These are phyloP conservation scores for Sungouiozyma intestinalis DNA, from an alignment of 805 yeast species.

Conservation along the genomic window DNA sequence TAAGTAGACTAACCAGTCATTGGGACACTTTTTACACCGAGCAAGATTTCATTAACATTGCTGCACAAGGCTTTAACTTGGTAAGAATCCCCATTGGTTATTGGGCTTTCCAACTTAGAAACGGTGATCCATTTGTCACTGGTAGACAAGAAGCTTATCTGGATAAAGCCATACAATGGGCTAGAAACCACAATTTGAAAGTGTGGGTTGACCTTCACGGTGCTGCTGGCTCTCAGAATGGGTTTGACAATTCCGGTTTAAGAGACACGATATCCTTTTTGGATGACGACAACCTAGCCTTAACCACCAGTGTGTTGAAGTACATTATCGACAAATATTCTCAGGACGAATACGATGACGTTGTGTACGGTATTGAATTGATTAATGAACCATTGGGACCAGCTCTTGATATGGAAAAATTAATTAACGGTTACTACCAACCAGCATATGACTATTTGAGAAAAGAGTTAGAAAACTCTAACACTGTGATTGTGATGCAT, in stretches of 20 bases:
- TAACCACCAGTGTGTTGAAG: slow-evolving; percentile 47
- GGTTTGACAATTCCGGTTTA: slow-evolving; percentile 87
- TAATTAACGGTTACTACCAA: slow-evolving; percentile 44
- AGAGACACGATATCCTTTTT: slow-evolving; percentile 53
- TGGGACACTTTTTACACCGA: slow-evolving; percentile 76
- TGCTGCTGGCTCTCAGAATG: slow-evolving; percentile 94
- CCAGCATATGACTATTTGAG: slow-evolving; percentile 61
- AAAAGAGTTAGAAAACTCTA: slow-evolving; percentile 32
- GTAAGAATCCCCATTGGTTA: slow-evolving; percentile 91
- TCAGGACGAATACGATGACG: slow-evolving; percentile 47
- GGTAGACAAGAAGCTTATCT: slow-evolving; percentile 62
- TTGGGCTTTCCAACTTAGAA: slow-evolving; percentile 69
- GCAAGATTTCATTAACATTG: slow-evolving; percentile 53
- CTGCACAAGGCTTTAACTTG: slow-evolving; percentile 57
- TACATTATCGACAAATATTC: slow-evolving; percentile 57
- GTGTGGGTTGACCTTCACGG: slow-evolving; percentile 94
- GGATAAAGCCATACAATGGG: slow-evolving; percentile 73
- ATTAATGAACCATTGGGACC: slow-evolving; percentile 87
- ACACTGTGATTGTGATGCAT: slow-evolving; percentile 57
- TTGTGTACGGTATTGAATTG: slow-evolving; percentile 73
- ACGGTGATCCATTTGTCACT: slow-evolving; percentile 70
- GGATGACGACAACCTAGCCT: slow-evolving; percentile 34
- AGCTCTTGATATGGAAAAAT: slow-evolving; percentile 43
- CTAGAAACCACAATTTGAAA: slow-evolving; percentile 46
- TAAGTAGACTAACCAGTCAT: slow-evolving; percentile 45